Percentiles rank a stretch among this genome's conserved stretches.
These are phyloP conservation scores for Trichocladium uniseriatum DNA, from an alignment of 495 filamentous ascomycete genomes.

Conservation along the genomic window DNA sequence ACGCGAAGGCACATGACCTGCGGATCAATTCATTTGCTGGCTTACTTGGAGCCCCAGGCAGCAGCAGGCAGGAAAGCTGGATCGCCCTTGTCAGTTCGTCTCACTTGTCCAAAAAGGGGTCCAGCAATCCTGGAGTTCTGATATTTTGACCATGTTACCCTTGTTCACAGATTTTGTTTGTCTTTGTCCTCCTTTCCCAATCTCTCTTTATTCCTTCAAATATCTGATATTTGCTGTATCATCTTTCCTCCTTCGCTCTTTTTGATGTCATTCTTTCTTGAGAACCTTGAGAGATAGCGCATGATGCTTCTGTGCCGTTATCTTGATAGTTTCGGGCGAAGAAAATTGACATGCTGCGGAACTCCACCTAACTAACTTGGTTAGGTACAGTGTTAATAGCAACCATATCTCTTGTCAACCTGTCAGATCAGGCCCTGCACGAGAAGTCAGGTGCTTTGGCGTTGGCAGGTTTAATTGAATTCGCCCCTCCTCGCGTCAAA, in stretches of 20 bases:
- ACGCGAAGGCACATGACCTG: conserved; percentile 24
- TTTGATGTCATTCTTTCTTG: too few relatives aligned
- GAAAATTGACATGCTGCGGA: neutral
- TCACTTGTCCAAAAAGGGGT: too few relatives aligned
- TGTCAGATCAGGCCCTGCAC: neutral
- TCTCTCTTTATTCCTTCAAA: too few relatives aligned
- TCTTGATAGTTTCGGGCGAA: neutral
- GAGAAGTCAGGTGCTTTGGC: conserved; percentile 23
- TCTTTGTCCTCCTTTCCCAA: too few relatives aligned
- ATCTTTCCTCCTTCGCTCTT: too few relatives aligned
- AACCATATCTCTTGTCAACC: neutral
- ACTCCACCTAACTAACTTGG: neutral
- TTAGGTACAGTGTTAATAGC: neutral
- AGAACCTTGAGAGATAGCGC: too few relatives aligned
- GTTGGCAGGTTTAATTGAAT: conserved; percentile 21
- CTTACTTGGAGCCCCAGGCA: conserved; percentile 12
- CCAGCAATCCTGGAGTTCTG: neutral
- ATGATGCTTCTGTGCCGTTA: neutral
- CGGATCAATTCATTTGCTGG: conserved; percentile 7
- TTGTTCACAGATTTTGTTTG: too few relatives aligned
- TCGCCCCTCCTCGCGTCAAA: conserved; percentile 25
- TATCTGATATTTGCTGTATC: too few relatives aligned
- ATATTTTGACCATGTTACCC: neutral
- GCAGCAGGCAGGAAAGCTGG: conserved; percentile 4
- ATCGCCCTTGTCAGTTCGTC: neutral